phyloP scores from a whole-genome alignment of 768 basidiomycete genomes.

The Macrocybe gigantea region DNA sequence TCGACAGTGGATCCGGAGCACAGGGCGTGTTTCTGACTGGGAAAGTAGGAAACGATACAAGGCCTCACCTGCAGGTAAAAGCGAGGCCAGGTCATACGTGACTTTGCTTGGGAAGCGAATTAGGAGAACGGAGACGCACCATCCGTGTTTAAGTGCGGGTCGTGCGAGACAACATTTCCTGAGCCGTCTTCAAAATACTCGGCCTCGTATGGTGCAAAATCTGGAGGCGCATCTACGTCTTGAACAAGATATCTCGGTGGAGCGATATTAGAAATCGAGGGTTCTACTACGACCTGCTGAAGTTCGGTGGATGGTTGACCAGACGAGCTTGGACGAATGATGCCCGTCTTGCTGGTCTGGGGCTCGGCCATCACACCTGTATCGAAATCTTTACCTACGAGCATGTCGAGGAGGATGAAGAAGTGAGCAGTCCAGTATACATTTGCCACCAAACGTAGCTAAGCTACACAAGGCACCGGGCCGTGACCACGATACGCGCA shows the following conservation, averaged over 20 bases:
- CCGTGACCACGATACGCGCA: too few relatives aligned
- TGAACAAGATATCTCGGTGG: too few relatives aligned
- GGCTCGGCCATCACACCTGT: neutral
- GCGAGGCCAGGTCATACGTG: neutral
- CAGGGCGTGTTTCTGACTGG: constrained; percentile 40
- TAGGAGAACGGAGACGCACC: constrained; percentile 22
- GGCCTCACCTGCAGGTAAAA: constrained; percentile 44
- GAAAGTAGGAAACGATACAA: constrained; percentile 62
- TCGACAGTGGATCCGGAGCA: constrained; percentile 33
- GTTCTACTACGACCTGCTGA: neutral
- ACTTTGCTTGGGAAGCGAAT: constrained; percentile 12
- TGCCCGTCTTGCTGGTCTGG: neutral
- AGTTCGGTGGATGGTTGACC: neutral
- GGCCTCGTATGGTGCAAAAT: constrained; percentile 58
- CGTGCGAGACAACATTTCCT: constrained; percentile 63
- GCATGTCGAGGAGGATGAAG: constrained; percentile 1
- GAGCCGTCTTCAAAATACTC: constrained; percentile 43
- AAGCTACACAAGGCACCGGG: too few relatives aligned
- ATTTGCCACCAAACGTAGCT: neutral
- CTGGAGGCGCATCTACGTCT: constrained; percentile 38
- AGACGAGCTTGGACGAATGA: constrained; percentile 1
- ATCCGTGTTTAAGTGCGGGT: constrained; percentile 61
- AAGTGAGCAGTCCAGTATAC: neutral
- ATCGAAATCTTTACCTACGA: constrained; percentile 1
- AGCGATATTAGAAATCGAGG: too few relatives aligned